Conservation (phyloP, 2,329 filamentous ascomycete genomes). For the Orbilia quercus region DNA sequence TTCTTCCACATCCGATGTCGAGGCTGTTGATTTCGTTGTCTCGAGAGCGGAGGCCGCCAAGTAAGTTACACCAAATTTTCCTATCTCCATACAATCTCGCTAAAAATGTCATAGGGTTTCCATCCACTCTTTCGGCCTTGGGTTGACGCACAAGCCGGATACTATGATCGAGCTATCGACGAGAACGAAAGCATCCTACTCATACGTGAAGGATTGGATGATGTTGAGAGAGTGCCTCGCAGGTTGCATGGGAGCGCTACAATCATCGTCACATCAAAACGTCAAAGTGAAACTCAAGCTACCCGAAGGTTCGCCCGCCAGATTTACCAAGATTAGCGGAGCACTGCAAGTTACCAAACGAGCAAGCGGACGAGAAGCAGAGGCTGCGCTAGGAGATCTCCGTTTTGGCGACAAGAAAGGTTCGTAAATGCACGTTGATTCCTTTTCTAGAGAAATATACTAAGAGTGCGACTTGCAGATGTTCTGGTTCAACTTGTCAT, state of each 20-base stretch:
- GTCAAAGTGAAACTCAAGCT: slow-evolving; percentile 93
- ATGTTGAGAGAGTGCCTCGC: slow-evolving; percentile 97
- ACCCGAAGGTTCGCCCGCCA: slow-evolving; percentile 94
- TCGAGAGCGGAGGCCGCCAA: slow-evolving; percentile 97
- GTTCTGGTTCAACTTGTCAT: slow-evolving; percentile 95
- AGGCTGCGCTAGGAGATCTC: slow-evolving; percentile 89
- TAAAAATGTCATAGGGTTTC: slow-evolving; percentile 73
- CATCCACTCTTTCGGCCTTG: slow-evolving; percentile 95
- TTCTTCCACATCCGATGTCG: slow-evolving; percentile 90
- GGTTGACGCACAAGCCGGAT: slow-evolving; percentile 96
- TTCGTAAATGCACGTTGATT: slow-evolving; percentile 58
- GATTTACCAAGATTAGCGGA: slow-evolving; percentile 98
- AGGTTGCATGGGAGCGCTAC: slow-evolving; percentile 88
- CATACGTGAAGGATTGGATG: slow-evolving; percentile 99
- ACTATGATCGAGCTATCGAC: slow-evolving; percentile 98
- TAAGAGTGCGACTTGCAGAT: slow-evolving; percentile 67
- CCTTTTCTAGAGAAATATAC: slow-evolving; percentile 26
- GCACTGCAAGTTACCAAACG: slow-evolving; percentile 96
- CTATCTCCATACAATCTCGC: slow-evolving; percentile 49
- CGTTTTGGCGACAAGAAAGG: slow-evolving; percentile 91
- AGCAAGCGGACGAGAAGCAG: slow-evolving; percentile 91
- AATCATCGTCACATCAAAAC: slow-evolving; percentile 97
- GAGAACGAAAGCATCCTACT: slow-evolving; percentile 94
- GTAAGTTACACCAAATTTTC: slow-evolving; percentile 67
- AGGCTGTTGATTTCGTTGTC: slow-evolving; percentile 97